These are phyloP conservation scores for Quercus lobata DNA, from an alignment of 331 rosid genomes.

Conservation along the genomic window DNA sequence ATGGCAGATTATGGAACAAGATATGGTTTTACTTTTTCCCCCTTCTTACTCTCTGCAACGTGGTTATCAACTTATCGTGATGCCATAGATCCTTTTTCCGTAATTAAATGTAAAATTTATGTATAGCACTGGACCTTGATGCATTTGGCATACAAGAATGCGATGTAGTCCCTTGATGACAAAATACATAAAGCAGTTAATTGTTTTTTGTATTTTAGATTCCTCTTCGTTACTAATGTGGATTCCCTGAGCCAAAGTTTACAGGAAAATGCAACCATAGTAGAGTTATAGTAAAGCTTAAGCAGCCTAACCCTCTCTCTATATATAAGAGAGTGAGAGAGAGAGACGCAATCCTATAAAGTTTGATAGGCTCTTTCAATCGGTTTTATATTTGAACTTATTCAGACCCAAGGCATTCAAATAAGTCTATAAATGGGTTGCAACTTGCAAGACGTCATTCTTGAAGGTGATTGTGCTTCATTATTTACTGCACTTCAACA, in stretches of 20 bases:
- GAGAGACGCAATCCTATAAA: too few species aligned
- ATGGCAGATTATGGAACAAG: background rate
- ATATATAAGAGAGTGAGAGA: too few species aligned
- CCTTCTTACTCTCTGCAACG: too few species aligned
- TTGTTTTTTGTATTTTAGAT: background rate
- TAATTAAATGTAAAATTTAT: background rate
- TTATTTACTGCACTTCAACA: too few species aligned
- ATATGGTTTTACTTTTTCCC: background rate
- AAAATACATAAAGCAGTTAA: background rate
- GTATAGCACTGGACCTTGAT: background rate
- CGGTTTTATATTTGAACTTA: background rate
- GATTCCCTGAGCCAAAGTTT: background rate
- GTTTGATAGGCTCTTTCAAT: too few species aligned
- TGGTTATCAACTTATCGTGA: background rate
- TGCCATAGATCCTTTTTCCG: background rate
- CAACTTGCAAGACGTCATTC: too few species aligned
- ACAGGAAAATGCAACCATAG: background rate
- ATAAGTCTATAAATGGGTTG: too few species aligned
- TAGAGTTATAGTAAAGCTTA: background rate
- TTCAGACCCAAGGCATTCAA: background rate
- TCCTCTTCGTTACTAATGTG: background rate
- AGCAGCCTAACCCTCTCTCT: background rate
- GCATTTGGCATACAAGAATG: background rate
- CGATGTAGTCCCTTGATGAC: background rate
- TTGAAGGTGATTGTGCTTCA: too few species aligned